Evolutionary conservation across 1,284 basidiomycete genomes (phyloP).

Genomic region (Apiotrichum brassicae): DNA sequence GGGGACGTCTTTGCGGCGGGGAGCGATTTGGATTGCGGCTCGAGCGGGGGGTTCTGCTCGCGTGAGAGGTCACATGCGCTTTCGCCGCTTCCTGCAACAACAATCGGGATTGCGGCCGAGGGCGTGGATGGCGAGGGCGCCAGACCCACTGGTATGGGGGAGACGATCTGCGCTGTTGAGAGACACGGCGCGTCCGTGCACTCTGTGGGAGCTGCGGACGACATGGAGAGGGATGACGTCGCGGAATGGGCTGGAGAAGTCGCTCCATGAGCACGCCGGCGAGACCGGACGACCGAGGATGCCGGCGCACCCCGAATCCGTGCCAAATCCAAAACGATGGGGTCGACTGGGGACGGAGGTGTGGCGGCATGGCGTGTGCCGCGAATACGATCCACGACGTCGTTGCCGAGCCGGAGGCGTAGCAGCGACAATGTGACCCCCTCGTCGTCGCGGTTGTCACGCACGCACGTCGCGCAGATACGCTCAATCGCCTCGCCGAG

Average conservation of each 20-base stretch:
- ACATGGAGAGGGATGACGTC: background rate
- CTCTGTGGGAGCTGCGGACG: background rate
- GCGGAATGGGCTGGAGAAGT: background rate
- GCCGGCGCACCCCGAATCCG: background rate
- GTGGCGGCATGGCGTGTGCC: background rate
- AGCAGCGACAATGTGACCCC: conserved; percentile 4
- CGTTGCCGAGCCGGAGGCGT: conserved; percentile 3
- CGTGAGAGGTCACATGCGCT: background rate
- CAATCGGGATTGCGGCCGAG: background rate
- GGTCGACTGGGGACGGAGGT: background rate
- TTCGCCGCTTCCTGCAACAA: background rate
- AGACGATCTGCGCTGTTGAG: too few relatives aligned
- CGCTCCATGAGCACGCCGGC: background rate
- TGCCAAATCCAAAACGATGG: conserved; percentile 1
- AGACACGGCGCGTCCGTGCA: background rate
- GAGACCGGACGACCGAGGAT: background rate
- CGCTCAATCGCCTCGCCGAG: conserved; percentile 27
- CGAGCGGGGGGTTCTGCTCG: background rate
- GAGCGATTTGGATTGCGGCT: conserved; percentile 24
- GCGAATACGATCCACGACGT: background rate
- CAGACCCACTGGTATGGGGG: background rate
- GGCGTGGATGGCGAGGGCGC: background rate
- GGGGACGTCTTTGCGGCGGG: conserved; percentile 26
- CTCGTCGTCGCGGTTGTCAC: background rate
- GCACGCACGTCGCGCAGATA: conserved; percentile 31